phyloP scores from a whole-genome alignment of 805 yeast species.

The Teunomyces pallodes region DNA sequence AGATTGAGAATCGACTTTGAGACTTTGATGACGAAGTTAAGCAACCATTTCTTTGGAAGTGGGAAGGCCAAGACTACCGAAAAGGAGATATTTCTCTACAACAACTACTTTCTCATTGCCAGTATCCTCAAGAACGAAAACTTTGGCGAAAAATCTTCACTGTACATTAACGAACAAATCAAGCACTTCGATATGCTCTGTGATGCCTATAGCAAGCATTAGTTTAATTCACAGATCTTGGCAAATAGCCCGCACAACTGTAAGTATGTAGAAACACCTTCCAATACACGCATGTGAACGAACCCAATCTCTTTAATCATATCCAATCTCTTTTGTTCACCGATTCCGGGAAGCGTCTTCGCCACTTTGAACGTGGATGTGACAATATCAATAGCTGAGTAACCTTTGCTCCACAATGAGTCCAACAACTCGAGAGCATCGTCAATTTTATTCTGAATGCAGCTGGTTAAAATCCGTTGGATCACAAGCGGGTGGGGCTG shows the following conservation, averaged over 20 bases:
- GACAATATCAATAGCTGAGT: conserved; percentile 88
- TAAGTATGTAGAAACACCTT: conserved; percentile 85
- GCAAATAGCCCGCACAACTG: conserved; percentile 85
- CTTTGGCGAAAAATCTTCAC: conserved; percentile 15
- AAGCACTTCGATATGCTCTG: conserved; percentile 39
- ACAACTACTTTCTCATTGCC: conserved; percentile 63
- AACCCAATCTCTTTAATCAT: conserved; percentile 85
- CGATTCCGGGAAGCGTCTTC: conserved; percentile 66
- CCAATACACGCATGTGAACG: conserved; percentile 87
- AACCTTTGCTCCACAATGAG: conserved; percentile 83
- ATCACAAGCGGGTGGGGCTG: conserved; percentile 92
- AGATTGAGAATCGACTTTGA: conserved; percentile 81
- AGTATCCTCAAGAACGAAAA: conserved; percentile 50
- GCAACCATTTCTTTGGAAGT: conserved; percentile 39
- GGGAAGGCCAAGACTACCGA: conserved; percentile 39
- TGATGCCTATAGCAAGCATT: conserved; percentile 31
- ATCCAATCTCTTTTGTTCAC: conserved; percentile 69
- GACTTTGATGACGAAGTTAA: conserved; percentile 66
- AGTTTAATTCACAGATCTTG: conserved; percentile 36
- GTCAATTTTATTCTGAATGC: conserved; percentile 49
- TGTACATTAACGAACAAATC: conserved; percentile 34
- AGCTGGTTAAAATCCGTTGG: conserved; percentile 53
- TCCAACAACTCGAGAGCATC: conserved; percentile 62
- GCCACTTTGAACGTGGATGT: conserved; percentile 87
- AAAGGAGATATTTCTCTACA: conserved; percentile 70